Conservation (phyloP, 1,284 basidiomycete genomes). For the Marasmius tenuissimus region DNA sequence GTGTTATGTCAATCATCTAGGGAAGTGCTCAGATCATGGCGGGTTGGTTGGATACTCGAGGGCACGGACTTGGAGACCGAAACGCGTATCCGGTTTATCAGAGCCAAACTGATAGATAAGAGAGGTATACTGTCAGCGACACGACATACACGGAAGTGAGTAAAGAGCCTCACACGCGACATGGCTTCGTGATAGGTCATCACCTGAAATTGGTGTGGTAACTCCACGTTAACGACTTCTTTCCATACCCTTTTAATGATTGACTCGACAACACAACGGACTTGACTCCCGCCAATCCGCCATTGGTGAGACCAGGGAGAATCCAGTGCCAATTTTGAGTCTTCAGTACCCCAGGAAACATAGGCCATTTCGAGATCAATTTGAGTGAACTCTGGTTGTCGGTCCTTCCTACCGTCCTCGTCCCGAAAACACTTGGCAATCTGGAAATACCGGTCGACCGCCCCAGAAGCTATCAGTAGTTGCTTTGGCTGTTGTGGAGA, state of each 20-base stretch:
- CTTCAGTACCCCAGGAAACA: constrained; percentile 69
- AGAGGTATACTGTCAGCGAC: constrained; percentile 13
- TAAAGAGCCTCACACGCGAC: constrained; percentile 58
- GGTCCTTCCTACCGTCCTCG: constrained; percentile 91
- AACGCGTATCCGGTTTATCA: constrained; percentile 93
- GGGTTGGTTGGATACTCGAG: constrained; percentile 10
- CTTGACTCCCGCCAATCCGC: constrained; percentile 83
- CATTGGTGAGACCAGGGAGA: constrained; percentile 44
- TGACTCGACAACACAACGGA: constrained; percentile 74
- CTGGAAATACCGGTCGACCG: constrained; percentile 88
- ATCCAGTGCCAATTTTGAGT: constrained; percentile 8
- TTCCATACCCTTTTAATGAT: constrained; percentile 78
- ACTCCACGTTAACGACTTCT: constrained; percentile 53
- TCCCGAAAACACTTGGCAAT: constrained; percentile 94
- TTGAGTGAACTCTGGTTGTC: constrained; percentile 97
- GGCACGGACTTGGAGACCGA: constrained; percentile 71
- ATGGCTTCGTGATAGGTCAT: constrained; percentile 89
- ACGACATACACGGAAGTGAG: not conserved
- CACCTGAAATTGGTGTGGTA: constrained; percentile 67
- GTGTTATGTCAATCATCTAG: constrained; percentile 55
- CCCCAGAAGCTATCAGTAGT: constrained; percentile 89
- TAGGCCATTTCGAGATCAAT: constrained; percentile 97
- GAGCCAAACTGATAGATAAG: constrained; percentile 72
- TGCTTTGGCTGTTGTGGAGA: constrained; percentile 97
- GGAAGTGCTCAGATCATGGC: constrained; percentile 7